phyloP scores from a whole-genome alignment of 129 eudicot genomes.

The Artemisia argyi region DNA sequence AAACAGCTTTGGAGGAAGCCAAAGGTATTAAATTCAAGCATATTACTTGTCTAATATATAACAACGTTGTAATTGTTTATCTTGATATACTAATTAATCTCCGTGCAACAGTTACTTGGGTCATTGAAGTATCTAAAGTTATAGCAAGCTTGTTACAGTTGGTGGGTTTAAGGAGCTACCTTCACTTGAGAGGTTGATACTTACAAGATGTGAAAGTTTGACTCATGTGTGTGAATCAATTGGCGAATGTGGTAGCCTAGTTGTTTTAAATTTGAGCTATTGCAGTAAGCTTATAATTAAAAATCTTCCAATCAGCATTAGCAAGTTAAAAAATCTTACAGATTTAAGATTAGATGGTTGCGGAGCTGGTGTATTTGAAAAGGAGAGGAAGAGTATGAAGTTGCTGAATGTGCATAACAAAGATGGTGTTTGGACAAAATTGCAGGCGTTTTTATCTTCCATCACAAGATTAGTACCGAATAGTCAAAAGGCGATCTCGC shows the following conservation, averaged over 20 bases:
- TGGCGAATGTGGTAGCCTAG: constrained; percentile 1
- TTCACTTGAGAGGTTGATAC: constrained; percentile 15
- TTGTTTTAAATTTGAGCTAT: neutral
- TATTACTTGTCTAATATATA: neutral
- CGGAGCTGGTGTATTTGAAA: neutral
- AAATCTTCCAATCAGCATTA: constrained; percentile 13
- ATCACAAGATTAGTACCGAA: neutral
- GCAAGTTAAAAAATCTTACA: neutral
- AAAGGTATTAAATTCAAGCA: constrained; percentile 13
- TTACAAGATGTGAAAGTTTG: constrained; percentile 10
- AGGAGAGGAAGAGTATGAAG: too few species aligned
- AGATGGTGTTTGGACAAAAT: too few species aligned
- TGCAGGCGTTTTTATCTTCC: neutral
- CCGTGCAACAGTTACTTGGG: constrained; percentile 22
- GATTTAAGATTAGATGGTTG: constrained; percentile 10
- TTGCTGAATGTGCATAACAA: too few species aligned
- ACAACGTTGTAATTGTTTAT: too few species aligned
- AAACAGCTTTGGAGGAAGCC: constrained; percentile 13
- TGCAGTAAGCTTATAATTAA: constrained; percentile 20
- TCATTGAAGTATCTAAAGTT: constrained; percentile 24
- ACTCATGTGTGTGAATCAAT: constrained; percentile 26
- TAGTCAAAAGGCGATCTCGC: neutral
- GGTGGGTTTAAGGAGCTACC: constrained; percentile 20
- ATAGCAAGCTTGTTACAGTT: neutral
- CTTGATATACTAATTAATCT: neutral